phyloP scores from a whole-genome alignment of 441 rosid genomes.

The Breynia disticha region DNA sequence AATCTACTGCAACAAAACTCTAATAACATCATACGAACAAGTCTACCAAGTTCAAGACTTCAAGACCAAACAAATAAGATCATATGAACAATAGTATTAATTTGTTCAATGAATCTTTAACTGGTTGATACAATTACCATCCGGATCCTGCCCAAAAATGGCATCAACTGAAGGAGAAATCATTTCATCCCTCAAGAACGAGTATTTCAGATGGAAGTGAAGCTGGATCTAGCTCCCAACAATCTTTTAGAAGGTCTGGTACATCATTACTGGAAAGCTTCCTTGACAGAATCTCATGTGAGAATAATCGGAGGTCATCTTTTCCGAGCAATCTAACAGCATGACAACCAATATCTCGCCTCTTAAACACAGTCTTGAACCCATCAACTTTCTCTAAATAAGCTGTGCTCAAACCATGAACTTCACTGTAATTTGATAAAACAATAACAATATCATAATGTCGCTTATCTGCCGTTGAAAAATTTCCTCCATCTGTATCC shows the following conservation, averaged over 20 bases:
- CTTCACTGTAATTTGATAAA: slow-evolving; percentile 59
- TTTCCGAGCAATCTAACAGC: slow-evolving; percentile 60
- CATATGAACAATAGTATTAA: too few relatives aligned
- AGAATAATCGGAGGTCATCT: slow-evolving; percentile 41
- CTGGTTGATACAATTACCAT: too few relatives aligned
- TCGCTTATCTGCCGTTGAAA: slow-evolving; percentile 17
- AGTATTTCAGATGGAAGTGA: slow-evolving; percentile 38
- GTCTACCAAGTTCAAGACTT: too few relatives aligned
- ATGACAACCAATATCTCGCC: slow-evolving; percentile 57
- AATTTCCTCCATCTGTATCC: slow-evolving; percentile 28
- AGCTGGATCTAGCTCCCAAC: slow-evolving; percentile 87
- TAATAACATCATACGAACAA: too few relatives aligned
- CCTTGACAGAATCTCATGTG: slow-evolving; percentile 86
- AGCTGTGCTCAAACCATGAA: slow-evolving; percentile 75
- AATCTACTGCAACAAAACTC: too few relatives aligned
- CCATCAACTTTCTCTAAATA: slow-evolving; percentile 75
- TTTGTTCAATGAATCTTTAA: too few relatives aligned
- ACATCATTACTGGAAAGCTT: slow-evolving; percentile 44
- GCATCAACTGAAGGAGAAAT: too few relatives aligned
- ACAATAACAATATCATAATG: slow-evolving; percentile 45
- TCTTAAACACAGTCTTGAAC: slow-evolving; percentile 49
- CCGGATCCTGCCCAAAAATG: too few relatives aligned
- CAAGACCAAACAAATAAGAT: too few relatives aligned
- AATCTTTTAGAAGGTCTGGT: slow-evolving; percentile 37
- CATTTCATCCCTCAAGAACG: background rate